Evolutionary conservation across 169 alveolate species (phyloP).

Genomic region (Babesia gibsoni): DNA sequence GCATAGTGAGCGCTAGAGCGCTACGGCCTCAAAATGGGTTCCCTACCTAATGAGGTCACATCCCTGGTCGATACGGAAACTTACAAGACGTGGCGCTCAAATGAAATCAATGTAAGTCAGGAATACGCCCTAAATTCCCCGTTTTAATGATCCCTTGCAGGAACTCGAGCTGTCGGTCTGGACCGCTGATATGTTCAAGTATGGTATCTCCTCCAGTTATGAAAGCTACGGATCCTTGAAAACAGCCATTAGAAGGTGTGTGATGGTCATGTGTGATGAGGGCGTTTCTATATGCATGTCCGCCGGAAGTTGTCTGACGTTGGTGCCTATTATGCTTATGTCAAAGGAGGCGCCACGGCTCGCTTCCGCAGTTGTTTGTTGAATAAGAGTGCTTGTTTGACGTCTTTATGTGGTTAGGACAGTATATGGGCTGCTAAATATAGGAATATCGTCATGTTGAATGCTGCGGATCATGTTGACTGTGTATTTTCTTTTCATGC

Average conservation of each 20-base stretch:
- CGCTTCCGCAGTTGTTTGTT: no score
- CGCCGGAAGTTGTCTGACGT: no score
- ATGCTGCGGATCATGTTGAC: no score
- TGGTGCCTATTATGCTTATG: no score
- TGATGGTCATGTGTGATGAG: neutral
- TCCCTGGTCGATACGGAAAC: constrained; percentile 37
- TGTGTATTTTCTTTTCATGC: no score
- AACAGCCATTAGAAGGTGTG: constrained; percentile 63
- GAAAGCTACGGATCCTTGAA: constrained; percentile 59
- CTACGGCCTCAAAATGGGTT: neutral
- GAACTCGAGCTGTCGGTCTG: constrained; percentile 58
- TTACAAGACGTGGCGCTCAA: constrained; percentile 56
- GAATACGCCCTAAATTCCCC: neutral
- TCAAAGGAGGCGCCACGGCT: no score
- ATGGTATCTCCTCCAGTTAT: constrained; percentile 34
- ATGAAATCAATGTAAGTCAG: constrained; percentile 47
- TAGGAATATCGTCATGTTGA: no score
- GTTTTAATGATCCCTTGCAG: neutral
- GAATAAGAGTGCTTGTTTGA: no score
- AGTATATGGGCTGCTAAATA: no score
- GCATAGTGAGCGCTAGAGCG: neutral
- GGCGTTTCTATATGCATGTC: neutral
- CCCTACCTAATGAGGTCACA: neutral
- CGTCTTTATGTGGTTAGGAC: no score
- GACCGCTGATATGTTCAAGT: constrained; percentile 59